Evolutionary conservation across 2,329 filamentous ascomycete species (phyloP).

Genomic region (Daldinia sp.): DNA sequence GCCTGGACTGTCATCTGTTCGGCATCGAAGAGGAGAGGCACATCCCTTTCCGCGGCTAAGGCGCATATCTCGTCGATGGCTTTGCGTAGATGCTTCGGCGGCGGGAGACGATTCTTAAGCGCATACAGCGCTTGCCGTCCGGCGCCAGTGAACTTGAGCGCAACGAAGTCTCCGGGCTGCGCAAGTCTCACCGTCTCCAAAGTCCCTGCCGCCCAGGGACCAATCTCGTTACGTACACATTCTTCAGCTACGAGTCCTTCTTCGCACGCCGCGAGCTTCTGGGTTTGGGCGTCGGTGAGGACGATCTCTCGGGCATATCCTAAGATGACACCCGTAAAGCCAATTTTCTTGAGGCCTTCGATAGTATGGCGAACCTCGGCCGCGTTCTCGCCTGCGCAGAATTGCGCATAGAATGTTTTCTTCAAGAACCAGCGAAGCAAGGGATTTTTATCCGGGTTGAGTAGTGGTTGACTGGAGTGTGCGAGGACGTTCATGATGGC

Average conservation of each 20-base stretch:
- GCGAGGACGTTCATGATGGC: conserved; percentile 76
- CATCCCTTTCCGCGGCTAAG: conserved; percentile 74
- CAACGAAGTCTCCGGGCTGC: conserved; percentile 75
- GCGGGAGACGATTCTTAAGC: conserved; percentile 71
- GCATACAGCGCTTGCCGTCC: conserved; percentile 77
- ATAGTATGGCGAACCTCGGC: conserved; percentile 76
- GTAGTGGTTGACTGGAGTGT: conserved; percentile 72
- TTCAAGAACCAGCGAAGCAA: conserved; percentile 78
- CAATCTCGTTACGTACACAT: conserved; percentile 70
- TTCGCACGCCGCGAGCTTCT: conserved; percentile 58
- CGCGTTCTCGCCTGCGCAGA: conserved; percentile 84
- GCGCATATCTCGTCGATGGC: conserved; percentile 82
- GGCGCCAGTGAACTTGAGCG: conserved; percentile 84
- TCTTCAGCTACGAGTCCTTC: conserved; percentile 62
- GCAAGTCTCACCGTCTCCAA: conserved; percentile 80
- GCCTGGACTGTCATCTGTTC: conserved; percentile 84
- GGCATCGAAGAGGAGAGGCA: conserved; percentile 85
- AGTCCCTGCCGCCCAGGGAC: conserved; percentile 79
- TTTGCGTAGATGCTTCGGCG: conserved; percentile 72
- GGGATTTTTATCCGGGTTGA: conserved; percentile 82
- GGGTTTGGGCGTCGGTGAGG: conserved; percentile 66
- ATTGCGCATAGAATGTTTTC: conserved; percentile 89
- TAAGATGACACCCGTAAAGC: conserved; percentile 86
- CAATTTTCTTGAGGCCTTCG: conserved; percentile 74
- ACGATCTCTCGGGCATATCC: conserved; percentile 88